Percentiles rank a stretch among this genome's conserved stretches.
phyloP scores from a whole-genome alignment of 1,284 basidiomycete genomes.

The Rhizopogon parksii region DNA sequence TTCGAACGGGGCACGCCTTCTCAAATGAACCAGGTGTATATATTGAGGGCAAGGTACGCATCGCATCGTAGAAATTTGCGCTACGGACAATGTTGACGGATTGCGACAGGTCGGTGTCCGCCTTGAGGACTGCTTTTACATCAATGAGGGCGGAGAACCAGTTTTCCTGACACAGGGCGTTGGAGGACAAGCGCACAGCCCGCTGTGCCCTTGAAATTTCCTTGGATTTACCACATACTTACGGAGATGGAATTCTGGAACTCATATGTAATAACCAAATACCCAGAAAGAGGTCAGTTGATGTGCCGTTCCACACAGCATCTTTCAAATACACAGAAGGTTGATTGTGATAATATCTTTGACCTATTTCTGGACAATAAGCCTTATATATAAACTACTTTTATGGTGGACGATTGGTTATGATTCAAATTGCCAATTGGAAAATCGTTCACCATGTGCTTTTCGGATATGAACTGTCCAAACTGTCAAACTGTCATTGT shows the following conservation, averaged over 20 bases:
- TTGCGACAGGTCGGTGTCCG: conserved; percentile 58
- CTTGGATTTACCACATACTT: background rate
- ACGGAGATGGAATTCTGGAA: background rate
- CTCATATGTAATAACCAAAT: background rate
- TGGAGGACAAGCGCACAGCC: conserved; percentile 50
- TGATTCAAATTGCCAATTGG: no score
- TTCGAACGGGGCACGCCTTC: conserved; percentile 66
- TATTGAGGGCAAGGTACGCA: conserved; percentile 60
- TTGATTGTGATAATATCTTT: no score
- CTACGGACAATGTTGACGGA: conserved; percentile 1
- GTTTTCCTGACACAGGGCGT: conserved; percentile 55
- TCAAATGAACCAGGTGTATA: conserved; percentile 84
- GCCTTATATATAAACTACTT: no score
- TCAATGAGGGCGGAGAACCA: conserved; percentile 46
- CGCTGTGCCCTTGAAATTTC: conserved; percentile 42
- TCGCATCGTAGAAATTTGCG: background rate
- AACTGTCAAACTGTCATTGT: no score
- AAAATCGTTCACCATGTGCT: no score
- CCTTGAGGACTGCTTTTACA: conserved; percentile 78
- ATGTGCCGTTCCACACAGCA: background rate
- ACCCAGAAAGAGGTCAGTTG: background rate
- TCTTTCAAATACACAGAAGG: no score
- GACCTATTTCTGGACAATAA: no score
- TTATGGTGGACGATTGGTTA: no score
- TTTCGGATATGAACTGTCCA: no score